Evolutionary conservation across 106 monocot species (phyloP).

Genomic region (Acorus calamus): DNA sequence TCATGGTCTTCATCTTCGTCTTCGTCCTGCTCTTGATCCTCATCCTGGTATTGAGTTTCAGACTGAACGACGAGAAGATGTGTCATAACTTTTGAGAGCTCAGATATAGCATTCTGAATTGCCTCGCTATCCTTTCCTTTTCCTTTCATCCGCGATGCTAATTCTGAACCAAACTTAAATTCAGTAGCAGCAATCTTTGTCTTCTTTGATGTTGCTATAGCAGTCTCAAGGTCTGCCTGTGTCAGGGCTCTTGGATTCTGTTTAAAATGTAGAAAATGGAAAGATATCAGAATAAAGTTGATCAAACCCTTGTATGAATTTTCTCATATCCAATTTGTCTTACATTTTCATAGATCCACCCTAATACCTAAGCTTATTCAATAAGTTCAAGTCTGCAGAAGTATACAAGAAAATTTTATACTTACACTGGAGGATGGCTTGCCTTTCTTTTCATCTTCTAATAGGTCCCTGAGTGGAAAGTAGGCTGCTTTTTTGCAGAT

Average conservation of each 20-base stretch:
- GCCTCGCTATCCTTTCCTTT: constrained; percentile 28
- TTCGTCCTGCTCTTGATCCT: too few relatives aligned
- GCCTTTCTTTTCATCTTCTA: constrained; percentile 73
- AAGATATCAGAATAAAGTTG: too few relatives aligned
- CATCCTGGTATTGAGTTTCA: constrained; percentile 9
- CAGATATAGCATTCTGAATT: constrained; percentile 38
- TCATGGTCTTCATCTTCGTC: too few relatives aligned
- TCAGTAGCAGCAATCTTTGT: constrained; percentile 15
- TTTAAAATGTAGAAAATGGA: too few relatives aligned
- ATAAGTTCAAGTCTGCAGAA: constrained; percentile 15
- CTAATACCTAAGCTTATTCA: too few relatives aligned
- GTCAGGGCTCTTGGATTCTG: constrained; percentile 27
- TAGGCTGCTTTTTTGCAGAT: constrained; percentile 94
- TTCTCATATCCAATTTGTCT: too few relatives aligned
- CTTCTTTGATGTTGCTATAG: constrained; percentile 32
- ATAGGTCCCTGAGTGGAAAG: constrained; percentile 75
- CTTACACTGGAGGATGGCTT: constrained; percentile 32
- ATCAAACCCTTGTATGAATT: too few relatives aligned
- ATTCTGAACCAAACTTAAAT: constrained; percentile 9
- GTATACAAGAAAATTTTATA: neutral
- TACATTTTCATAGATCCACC: too few relatives aligned
- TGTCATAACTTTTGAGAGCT: constrained; percentile 47
- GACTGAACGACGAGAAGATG: constrained; percentile 20
- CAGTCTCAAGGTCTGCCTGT: constrained; percentile 40
- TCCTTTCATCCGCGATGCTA: constrained; percentile 15